Base-by-base conservation (phyloP, 225 moss, liverwort and hornwort species). In the Physcomitrium patens region DNA sequence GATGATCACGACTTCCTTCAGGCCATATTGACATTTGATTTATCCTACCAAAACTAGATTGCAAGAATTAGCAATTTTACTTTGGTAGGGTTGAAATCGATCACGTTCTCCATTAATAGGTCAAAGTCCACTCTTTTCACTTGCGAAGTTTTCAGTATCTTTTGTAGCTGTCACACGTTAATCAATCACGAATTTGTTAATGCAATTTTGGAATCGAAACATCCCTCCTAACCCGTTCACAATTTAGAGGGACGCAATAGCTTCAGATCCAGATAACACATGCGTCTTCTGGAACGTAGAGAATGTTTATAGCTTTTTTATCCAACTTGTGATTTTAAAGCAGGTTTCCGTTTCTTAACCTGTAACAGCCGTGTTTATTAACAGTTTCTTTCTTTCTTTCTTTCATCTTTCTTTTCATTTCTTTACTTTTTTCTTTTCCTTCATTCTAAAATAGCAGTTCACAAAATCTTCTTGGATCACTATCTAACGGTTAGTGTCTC, bases 41-140 rank as follows among this genome's bases (percentile, higher is more conserved):
- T 37, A 4, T 37, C 31, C 14, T 19, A 31, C 27, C 10, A 19
- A 60, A 1, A 52, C 27, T 22, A 73, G 48, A 14, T 24, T 59
- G 19, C 69, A 80, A 42, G 41, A 73, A 16, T 50, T 73, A 62
- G 69, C 23, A 18, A n/a, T 65, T 10, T 12, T 77, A 86, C 89
- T 70, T 60, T 83, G 56, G 79, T 70, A 69, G 86, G 86, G 77
- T 89, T 89, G 52, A 50, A 81, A 50, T 97, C 97, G 77, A 97
- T 90, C 43, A 97, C 81, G 49, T 86, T 91, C 80, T 97, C 97
- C 92, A 97, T 91, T 42, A 94, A 73, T 79, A 90, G 86, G 72
- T 97, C 97, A 75, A 92, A 97, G 75, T 97, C 94, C 68, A 97
- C 74, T 79, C 89, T 85, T 56, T 83, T 94, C 62, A 94, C 92